Evolutionary conservation across 1,284 basidiomycete genomes (phyloP), one percentile per base, ranked within the genome.

Genomic region (Earliella scabrosa): DNA sequence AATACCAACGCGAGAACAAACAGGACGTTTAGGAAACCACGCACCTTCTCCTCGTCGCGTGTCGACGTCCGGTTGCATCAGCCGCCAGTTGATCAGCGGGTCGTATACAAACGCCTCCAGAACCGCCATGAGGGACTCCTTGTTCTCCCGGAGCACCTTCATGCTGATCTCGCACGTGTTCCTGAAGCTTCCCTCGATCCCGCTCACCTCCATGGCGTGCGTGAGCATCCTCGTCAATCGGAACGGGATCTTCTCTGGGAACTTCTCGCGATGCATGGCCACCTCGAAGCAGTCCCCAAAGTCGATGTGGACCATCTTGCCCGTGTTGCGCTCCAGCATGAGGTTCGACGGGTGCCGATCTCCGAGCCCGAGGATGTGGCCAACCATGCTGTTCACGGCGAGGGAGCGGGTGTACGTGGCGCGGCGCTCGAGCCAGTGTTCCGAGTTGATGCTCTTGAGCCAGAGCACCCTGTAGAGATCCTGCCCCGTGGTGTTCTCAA

Each of bases 161-260:
- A 99, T 99, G 35, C 95, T 95, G 65, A 97, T 97, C 71, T 98
- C 96, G 77, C 95, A 97, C 10, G 94, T 97, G 65, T 91, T 90
- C 68, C 93, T 87, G 83, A 97, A 99, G 66, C 95, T 97, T 35
- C 97, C 97, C 69, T 98, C 94, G 65, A 99, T 97, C 18, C 97
- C 97, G 73, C 94, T 95, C 61, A 95, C 93, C 83, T 99, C 97
- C 97, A 99, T 99, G 2, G 97, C 97, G 72, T 98, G 95, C 27
- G 95, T 97, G 56, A 99, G 82, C 97, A 99, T 99, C 63, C 97
- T 83, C 11, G 97, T 99, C 61, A 99, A 81, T 45, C 97, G 86
- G 88, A 99, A 99, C 0, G 97, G 97, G 51, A 99, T 95, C 73
- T 93, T 97, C 76, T 99, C 97, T 0, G 97, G 97, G 81, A 97